Evolutionary conservation across 1,139 yeast genomes (phyloP).

Genomic region (Suhomyces wounanorum): DNA sequence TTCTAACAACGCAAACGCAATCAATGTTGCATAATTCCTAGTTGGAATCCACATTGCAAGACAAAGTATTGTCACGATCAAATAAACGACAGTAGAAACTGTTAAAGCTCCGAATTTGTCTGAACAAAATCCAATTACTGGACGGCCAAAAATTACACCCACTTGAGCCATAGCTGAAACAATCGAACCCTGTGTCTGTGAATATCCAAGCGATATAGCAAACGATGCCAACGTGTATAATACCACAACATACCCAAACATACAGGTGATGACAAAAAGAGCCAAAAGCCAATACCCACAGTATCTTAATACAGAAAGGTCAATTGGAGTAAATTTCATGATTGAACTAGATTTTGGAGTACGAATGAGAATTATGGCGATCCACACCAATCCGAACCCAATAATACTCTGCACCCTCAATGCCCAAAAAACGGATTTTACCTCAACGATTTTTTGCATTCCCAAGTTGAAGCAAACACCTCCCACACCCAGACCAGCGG

Average conservation of each 20-base stretch:
- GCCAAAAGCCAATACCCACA: constrained; percentile 33
- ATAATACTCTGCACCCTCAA: constrained; percentile 38
- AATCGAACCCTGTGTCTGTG: constrained; percentile 45
- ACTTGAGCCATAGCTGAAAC: constrained; percentile 50
- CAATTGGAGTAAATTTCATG: constrained; percentile 25
- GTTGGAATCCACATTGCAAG: constrained; percentile 67
- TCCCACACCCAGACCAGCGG: constrained; percentile 65
- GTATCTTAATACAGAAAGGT: constrained; percentile 26
- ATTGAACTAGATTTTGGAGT: constrained; percentile 26
- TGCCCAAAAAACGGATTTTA: constrained; percentile 40
- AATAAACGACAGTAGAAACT: constrained; percentile 34
- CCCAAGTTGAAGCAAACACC: constrained; percentile 48
- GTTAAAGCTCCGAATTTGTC: constrained; percentile 51
- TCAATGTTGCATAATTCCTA: constrained; percentile 52
- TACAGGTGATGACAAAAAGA: constrained; percentile 35
- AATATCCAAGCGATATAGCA: constrained; percentile 29
- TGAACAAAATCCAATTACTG: constrained; percentile 48
- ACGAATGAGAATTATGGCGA: constrained; percentile 25
- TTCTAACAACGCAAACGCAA: constrained; percentile 45
- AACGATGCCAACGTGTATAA: constrained; percentile 38
- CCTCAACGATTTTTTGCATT: constrained; percentile 30
- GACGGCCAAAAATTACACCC: constrained; percentile 43
- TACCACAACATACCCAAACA: constrained; percentile 40
- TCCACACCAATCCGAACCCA: constrained; percentile 28
- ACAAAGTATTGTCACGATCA: constrained; percentile 39